Conservation (phyloP, 75 land plant genomes). For the Picea sitchensis region DNA sequence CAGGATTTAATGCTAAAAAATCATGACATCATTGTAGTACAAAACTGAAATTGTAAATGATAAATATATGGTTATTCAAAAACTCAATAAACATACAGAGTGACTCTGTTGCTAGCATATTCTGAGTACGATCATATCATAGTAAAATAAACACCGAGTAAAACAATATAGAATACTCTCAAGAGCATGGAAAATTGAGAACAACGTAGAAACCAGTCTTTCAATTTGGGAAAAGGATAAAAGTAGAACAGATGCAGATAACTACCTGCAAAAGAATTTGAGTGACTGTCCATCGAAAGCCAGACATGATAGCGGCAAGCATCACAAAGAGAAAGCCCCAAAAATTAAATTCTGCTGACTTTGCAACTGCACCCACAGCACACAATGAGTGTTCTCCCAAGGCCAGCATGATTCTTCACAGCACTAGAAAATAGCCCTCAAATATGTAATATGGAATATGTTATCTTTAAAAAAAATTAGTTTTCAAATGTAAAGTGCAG, state of each 20-base stretch:
- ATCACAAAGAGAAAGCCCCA: constrained; percentile 95
- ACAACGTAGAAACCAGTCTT: neutral
- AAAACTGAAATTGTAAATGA: neutral
- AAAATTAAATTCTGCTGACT: constrained; percentile 86
- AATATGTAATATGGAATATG: neutral
- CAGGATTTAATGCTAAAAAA: neutral
- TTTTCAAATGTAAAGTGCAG: neutral
- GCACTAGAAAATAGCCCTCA: neutral
- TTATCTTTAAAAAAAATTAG: neutral
- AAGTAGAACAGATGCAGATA: neutral
- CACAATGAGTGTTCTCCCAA: neutral
- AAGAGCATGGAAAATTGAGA: neutral
- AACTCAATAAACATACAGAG: too few relatives aligned
- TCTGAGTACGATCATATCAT: neutral
- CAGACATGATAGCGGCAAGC: constrained; percentile 96
- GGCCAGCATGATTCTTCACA: neutral
- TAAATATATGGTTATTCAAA: neutral
- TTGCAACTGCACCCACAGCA: constrained; percentile 49
- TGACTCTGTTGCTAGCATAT: neutral
- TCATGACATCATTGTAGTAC: neutral
- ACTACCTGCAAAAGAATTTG: constrained; percentile 96
- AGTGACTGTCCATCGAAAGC: constrained; percentile 96
- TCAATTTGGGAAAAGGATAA: neutral
- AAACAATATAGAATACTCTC: neutral
- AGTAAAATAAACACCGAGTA: neutral